These are phyloP conservation scores for Knoxdaviesia proteae DNA, from an alignment of 2,329 filamentous ascomycete genomes.

Conservation along the genomic window DNA sequence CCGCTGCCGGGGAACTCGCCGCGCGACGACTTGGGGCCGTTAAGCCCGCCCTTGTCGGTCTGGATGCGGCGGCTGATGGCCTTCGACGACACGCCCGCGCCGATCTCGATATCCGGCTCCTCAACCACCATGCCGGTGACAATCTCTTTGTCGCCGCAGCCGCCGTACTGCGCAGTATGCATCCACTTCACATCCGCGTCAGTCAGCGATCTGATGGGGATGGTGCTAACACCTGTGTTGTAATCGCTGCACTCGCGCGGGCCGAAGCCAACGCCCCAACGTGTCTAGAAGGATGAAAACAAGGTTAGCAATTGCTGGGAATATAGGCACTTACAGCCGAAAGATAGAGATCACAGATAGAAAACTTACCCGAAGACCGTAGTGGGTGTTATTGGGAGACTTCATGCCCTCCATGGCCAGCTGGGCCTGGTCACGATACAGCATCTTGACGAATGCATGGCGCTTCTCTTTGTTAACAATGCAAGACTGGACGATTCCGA, in stretches of 20 bases:
- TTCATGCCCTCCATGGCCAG: constrained; percentile 77
- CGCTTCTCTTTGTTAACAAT: constrained; percentile 97
- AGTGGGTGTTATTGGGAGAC: constrained; percentile 35
- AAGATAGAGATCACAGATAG: no score
- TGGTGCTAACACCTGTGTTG: constrained; percentile 72
- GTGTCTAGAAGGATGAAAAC: constrained; percentile 33
- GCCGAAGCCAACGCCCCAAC: constrained; percentile 95
- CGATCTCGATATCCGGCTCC: constrained; percentile 96
- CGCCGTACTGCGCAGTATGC: constrained; percentile 78
- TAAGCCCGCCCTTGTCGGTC: constrained; percentile 43
- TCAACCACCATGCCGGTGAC: constrained; percentile 75
- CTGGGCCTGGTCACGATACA: constrained; percentile 68
- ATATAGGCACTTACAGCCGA: no score
- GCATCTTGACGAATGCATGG: constrained; percentile 98
- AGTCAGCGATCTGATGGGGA: constrained; percentile 79
- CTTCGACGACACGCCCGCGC: constrained; percentile 91
- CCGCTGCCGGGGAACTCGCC: constrained; percentile 9
- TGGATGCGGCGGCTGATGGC: constrained; percentile 51
- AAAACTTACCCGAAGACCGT: constrained; percentile 45
- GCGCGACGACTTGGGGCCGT: constrained; percentile 42
- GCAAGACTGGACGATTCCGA: constrained; percentile 81
- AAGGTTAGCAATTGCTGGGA: no score
- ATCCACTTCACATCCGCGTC: constrained; percentile 97
- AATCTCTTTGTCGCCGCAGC: constrained; percentile 67
- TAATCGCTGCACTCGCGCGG: constrained; percentile 97